Evolutionary conservation across 2,329 filamentous ascomycete species (phyloP), one percentile per base, ranked within the genome.

Genomic region (Xylariaceae sp.): DNA sequence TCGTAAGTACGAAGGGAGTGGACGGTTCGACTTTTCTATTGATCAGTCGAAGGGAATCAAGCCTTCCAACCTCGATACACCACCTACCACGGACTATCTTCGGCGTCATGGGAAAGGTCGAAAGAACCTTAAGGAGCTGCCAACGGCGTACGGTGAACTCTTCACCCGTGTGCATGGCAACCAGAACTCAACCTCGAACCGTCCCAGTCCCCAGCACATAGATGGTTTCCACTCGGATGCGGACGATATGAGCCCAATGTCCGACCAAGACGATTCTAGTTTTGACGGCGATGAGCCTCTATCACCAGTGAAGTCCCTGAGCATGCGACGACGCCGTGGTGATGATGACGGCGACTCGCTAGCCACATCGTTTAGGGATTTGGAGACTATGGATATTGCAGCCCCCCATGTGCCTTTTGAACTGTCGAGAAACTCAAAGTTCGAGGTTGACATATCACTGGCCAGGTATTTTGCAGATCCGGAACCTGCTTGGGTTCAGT

Each of bases 401-500:
- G 78, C 82, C 2, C 76, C 79, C 1, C 77, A 80, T 51, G 71
- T 79, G 9, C 75, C 79, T 2, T 68, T 79, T 16, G 83, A 86
- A 36, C 65, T 86, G 14, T 78, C 79, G 0, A 76, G 77, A 23
- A 68, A 82, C 1, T 78, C 78, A 9, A 79, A 77, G 54, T 76
- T 76, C 3, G 82, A 82, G 17, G 71, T 76, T 6, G 82, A 85
- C 40, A 68, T 82, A 8, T 72, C 84, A 0, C 73, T 87, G 14
- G 72, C 78, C 3, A 80, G 76, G 43, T 84, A 85, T 64, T 86
- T 88, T 64, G 79, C 81, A 1, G 83, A 87, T 21, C 81, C 83
- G 4, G 83, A 87, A 63, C 84, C 84, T 8, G 71, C 79, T 1
- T 71, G 73, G 28, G 65, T 79, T 8, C 77, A 81, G 21, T 67